Evolutionary conservation across 495 filamentous ascomycete species (phyloP), one percentile per base, ranked within the genome.

Genomic region (Emericellopsis terricola): DNA sequence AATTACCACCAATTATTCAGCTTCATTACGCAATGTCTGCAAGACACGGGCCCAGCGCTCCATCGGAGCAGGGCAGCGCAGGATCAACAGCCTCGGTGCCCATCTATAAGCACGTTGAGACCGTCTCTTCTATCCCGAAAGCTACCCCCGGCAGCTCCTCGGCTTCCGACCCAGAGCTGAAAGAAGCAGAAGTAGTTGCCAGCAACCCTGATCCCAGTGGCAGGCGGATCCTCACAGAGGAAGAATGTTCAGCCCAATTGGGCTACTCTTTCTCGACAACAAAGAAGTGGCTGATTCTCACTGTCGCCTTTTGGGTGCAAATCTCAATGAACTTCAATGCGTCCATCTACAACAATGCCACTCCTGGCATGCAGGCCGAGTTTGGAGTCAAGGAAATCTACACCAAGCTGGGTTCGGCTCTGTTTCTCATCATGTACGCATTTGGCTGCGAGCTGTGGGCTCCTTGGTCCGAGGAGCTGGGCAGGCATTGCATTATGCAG

Each of bases 311-410:
- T 55, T 47, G 66, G 27, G 75, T 86, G 5, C 80, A 84, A 42
- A 71, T 75, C 31, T 83, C 78, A 3, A 86, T 86, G 79, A 86
- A 86, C 59, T 79, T 84, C 62, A 84, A 84, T 59, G 75, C 74
- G 8, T 71, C 69, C 19, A 62, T 81, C 8, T 84, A 81, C 52
- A 61, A 70, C 24, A 79, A 78, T 44, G 78, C 66, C 11, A 51
- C 81, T 9, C 41, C 41, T 0, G 69, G 69, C 5, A 66, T 86
- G 36, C 57, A 67, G 1, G 51, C 69, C 28, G 51, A 77, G 27
- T 84, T 78, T 47, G 30, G 56, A 10, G 69, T 84, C 38, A 73
- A 67, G 42, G 55, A 58, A 19, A 73, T 80, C 46, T 65, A 64
- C 0, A 78, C 75, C 1, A 64, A 77, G 17, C 51, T 66, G n/a